These are phyloP conservation scores for Leucoagaricus sp. DNA, from an alignment of 1,284 basidiomycete genomes.

Conservation along the genomic window DNA sequence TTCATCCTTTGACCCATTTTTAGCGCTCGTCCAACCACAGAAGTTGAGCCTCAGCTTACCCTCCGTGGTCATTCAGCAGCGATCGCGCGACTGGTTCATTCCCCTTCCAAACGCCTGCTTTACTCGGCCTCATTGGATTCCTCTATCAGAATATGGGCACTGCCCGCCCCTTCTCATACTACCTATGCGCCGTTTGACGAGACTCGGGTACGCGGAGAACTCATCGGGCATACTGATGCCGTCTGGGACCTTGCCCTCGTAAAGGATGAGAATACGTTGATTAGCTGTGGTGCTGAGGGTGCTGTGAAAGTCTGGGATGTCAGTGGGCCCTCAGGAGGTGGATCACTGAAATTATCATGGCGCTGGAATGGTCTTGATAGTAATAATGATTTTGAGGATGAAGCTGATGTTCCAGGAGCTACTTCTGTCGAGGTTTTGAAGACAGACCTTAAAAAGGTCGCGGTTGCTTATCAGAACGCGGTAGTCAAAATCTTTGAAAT, in stretches of 20 bases:
- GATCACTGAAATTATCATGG: conserved; percentile 74
- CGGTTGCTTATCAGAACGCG: conserved; percentile 92
- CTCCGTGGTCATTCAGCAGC: conserved; percentile 91
- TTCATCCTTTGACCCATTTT: conserved; percentile 19
- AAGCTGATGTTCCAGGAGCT: conserved; percentile 61
- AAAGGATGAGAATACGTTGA: conserved; percentile 76
- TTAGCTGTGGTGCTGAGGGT: conserved; percentile 91
- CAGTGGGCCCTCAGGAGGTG: conserved; percentile 59
- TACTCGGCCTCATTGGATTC: conserved; percentile 95
- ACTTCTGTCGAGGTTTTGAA: conserved; percentile 82
- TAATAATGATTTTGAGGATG: conserved; percentile 55
- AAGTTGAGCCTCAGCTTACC: conserved; percentile 89
- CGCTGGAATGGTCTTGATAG: conserved; percentile 70
- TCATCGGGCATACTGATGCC: conserved; percentile 92
- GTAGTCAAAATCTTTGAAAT: conserved; percentile 91
- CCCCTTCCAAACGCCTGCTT: conserved; percentile 72
- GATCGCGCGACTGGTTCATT: conserved; percentile 90
- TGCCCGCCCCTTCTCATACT: conserved; percentile 72
- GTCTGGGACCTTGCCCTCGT: conserved; percentile 92
- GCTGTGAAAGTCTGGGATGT: conserved; percentile 93
- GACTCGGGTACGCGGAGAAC: conserved; percentile 71
- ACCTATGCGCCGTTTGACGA: conserved; percentile 91
- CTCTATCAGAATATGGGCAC: conserved; percentile 88
- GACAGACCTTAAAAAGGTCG: conserved; percentile 76
- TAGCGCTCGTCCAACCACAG: conserved; percentile 68